Percentiles rank a stretch among this genome's conserved stretches.
Conservation (phyloP, 1,284 basidiomycete species). For the Apiotrichum porosum region DNA sequence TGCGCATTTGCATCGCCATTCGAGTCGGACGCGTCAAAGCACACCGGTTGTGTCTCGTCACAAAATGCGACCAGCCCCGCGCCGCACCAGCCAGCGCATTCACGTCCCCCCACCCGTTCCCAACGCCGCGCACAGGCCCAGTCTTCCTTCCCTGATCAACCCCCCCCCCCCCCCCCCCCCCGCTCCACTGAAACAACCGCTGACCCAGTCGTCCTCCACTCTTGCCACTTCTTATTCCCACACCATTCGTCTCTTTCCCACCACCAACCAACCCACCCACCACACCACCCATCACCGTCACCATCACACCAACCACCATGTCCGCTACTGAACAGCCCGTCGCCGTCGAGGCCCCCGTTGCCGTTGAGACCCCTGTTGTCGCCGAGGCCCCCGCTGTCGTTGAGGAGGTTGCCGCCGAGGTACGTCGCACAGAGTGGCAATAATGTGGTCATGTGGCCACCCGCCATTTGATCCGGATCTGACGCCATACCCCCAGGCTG, state of each 20-base stretch:
- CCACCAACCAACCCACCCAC: no score
- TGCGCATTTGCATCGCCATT: no score
- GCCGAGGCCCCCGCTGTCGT: not conserved
- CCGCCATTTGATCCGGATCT: no score
- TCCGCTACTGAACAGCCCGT: not conserved
- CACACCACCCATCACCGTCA: not conserved
- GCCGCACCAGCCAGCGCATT: no score
- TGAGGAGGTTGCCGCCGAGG: not conserved
- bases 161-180: not conserved
- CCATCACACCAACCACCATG: not conserved
- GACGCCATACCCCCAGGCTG: not conserved
- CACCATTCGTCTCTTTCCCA: not conserved
- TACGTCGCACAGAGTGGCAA: conserved; percentile 3
- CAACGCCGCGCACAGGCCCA: not conserved
- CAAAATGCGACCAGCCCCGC: no score
- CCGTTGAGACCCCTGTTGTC: conserved; percentile 1
- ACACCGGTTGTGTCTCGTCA: no score
- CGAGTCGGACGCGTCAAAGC: no score
- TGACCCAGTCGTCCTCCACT: no score
- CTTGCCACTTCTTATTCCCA: not conserved
- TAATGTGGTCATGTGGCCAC: no score
- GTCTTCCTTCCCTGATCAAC: no score
- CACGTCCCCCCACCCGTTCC: no score
- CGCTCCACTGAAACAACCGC: not conserved
- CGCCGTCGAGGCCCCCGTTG: conserved; percentile 1